Percentiles rank a stretch among this genome's conserved stretches.
phyloP scores from a whole-genome alignment of 495 filamentous ascomycete genomes.

The Penicillium macrosclerotiorum region DNA sequence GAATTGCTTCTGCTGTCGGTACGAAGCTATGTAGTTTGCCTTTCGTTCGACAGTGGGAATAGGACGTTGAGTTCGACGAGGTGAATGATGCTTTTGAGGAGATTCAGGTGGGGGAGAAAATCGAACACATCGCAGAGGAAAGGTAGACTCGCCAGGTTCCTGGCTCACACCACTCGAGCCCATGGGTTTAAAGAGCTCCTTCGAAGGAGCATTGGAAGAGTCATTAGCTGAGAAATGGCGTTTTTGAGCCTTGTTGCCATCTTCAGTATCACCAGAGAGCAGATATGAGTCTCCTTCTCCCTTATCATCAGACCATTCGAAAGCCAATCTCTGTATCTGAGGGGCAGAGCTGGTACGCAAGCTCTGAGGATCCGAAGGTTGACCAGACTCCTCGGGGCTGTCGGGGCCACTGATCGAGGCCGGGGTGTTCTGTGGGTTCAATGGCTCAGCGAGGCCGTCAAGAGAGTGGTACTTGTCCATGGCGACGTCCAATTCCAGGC shows the following conservation, averaged over 20 bases:
- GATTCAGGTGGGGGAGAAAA: conserved; percentile 10
- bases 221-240: conserved; percentile 6
- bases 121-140: conserved; percentile 12
- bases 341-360: conserved; percentile 6
- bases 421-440: conserved; percentile 27
- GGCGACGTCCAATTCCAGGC: conserved; percentile 20
- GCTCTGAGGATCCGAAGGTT: conserved; percentile 1
- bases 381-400: background rate
- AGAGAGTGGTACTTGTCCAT: conserved; percentile 21
- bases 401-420: conserved; percentile 14
- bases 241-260: background rate
- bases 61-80: background rate
- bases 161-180: background rate
- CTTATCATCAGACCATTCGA: conserved; percentile 16
- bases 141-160: background rate
- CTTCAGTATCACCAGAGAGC: background rate
- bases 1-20: conserved; percentile 17
- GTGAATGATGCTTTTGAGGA: background rate
- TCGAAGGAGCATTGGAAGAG: background rate
- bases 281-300: conserved; percentile 5
- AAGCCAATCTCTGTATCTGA: conserved; percentile 5
- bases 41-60: conserved; percentile 15
- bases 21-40: conserved; percentile 10
- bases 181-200: background rate
- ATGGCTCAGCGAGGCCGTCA: conserved; percentile 14